A percentile compares a stretch with the other conserved stretches of the same genome.
phyloP scores from a whole-genome alignment of 352 stramenopile genomes.

The Globisporangium middletonii region DNA sequence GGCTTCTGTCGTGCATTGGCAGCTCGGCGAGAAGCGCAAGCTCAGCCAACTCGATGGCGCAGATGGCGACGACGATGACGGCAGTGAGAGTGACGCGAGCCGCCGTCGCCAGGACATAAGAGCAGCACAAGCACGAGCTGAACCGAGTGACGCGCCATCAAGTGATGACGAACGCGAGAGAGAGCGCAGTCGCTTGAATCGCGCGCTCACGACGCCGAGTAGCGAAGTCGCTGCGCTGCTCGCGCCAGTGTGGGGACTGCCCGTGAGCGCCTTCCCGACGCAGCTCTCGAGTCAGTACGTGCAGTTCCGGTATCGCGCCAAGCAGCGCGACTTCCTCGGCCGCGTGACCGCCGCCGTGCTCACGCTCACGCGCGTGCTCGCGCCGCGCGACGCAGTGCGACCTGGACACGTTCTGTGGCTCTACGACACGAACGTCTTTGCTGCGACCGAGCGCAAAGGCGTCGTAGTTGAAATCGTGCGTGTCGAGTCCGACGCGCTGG shows the following conservation, averaged over 20 bases:
- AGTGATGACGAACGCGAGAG: not conserved
- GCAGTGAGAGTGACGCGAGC: not conserved
- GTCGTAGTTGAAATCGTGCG: slow-evolving; percentile 28
- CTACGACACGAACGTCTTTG: slow-evolving; percentile 1
- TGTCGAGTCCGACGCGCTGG: slow-evolving; percentile 14
- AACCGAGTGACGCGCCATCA: too few species aligned
- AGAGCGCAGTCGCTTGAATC: not conserved
- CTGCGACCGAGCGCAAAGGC: slow-evolving; percentile 4
- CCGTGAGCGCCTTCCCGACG: slow-evolving; percentile 32
- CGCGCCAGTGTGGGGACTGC: slow-evolving; percentile 28
- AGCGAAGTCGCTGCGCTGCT: slow-evolving; percentile 13
- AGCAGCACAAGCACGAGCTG: not conserved
- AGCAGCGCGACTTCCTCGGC: slow-evolving; percentile 30
- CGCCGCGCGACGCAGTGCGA: slow-evolving; percentile 15
- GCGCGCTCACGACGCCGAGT: slow-evolving; percentile 4
- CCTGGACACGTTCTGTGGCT: slow-evolving; percentile 37
- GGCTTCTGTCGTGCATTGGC: not conserved
- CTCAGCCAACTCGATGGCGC: slow-evolving; percentile 10
- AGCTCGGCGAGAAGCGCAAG: slow-evolving; percentile 11
- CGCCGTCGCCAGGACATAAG: not conserved
- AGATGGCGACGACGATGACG: slow-evolving; percentile 1
- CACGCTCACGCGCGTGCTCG: slow-evolving; percentile 32
- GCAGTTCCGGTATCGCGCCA: slow-evolving; percentile 30
- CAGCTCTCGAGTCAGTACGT: slow-evolving; percentile 38
- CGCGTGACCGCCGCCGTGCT: slow-evolving; percentile 31